Percentiles rank a stretch among this genome's conserved stretches.
These are phyloP conservation scores for Neurospora sp. DNA, from an alignment of 495 filamentous ascomycete species.

Conservation along the genomic window DNA sequence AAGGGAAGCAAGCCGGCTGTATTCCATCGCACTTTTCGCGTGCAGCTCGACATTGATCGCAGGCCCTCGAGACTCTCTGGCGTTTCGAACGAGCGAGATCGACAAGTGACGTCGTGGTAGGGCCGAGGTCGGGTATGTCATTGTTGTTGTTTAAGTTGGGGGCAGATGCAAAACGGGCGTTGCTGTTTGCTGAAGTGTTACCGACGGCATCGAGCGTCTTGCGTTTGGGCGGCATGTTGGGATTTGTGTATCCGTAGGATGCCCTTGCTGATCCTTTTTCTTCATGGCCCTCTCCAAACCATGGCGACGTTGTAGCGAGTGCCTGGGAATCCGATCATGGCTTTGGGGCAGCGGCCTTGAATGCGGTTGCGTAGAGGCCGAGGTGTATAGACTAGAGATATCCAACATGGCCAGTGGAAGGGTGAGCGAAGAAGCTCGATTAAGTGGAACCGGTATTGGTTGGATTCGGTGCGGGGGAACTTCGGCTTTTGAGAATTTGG, in stretches of 20 bases:
- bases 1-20: constrained; percentile 54
- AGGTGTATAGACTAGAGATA: background rate
- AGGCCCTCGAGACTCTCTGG: constrained; percentile 57
- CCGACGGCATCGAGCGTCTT: constrained; percentile 2
- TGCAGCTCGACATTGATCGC: constrained; percentile 55
- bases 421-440: background rate
- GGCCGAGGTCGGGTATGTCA: constrained; percentile 9
- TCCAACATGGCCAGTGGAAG: background rate
- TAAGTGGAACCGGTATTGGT: background rate
- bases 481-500: background rate
- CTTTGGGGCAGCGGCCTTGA: background rate
- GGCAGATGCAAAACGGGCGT: background rate
- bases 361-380: background rate
- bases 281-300: constrained; percentile 1
- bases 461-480: background rate
- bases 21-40: constrained; percentile 59
- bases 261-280: background rate
- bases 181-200: background rate
- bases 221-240: constrained; percentile 15
- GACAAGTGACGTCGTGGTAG: constrained; percentile 7
- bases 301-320: background rate
- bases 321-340: background rate
- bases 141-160: constrained; percentile 5
- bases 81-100: constrained; percentile 27
- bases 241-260: background rate